Percentiles rank a stretch among this genome's conserved stretches.
These are phyloP conservation scores for Alternaria metachromatica DNA, from an alignment of 2,329 filamentous ascomycete species.

Conservation along the genomic window DNA sequence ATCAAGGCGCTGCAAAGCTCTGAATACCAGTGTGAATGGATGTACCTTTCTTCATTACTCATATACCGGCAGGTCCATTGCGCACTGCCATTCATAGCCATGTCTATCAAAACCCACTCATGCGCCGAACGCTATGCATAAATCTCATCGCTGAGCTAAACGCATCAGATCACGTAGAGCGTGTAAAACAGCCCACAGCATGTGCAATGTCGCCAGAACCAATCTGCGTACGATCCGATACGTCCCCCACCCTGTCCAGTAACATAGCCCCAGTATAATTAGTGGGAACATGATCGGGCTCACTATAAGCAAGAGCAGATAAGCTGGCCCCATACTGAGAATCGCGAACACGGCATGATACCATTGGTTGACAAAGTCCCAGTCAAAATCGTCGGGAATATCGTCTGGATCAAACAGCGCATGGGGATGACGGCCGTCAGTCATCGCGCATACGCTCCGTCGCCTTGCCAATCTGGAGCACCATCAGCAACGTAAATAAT, in stretches of 20 bases:
- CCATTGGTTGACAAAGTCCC: neutral
- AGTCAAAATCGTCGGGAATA: neutral
- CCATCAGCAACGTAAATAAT: neutral
- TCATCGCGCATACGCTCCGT: neutral
- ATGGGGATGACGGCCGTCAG: neutral
- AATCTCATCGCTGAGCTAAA: neutral
- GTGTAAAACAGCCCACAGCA: neutral
- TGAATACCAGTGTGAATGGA: neutral
- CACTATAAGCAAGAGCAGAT: neutral
- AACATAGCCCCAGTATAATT: neutral
- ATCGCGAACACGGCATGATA: neutral
- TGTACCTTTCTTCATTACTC: neutral
- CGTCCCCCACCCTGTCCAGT: neutral
- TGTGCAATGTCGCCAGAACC: neutral
- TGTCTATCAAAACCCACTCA: neutral
- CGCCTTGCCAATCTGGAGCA: neutral
- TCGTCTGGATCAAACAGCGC: neutral
- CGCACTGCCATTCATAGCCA: neutral
- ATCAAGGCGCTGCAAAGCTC: neutral
- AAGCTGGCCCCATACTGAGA: slow-evolving; percentile 5
- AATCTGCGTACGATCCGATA: neutral
- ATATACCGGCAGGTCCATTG: neutral
- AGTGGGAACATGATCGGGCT: neutral
- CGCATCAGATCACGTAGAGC: neutral
- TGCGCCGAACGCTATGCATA: slow-evolving; percentile 3